Percentiles rank a stretch among this genome's conserved stretches.
Evolutionary conservation across 2,329 filamentous ascomycete genomes (phyloP).

Genomic region (Fusarium sp.): DNA sequence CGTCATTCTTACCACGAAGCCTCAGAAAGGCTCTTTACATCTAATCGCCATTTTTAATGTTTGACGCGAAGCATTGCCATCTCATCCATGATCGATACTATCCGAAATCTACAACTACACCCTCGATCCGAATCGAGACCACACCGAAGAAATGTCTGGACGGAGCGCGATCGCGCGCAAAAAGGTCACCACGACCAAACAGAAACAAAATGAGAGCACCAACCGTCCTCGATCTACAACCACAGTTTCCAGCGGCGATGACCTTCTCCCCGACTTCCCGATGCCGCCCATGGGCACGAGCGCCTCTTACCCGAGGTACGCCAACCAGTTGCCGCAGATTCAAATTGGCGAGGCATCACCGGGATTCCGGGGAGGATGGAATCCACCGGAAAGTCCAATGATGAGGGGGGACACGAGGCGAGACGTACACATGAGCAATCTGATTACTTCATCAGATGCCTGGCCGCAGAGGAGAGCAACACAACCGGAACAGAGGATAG

Average conservation of each 20-base stretch:
- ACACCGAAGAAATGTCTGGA: constrained; percentile 61
- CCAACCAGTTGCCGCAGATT: constrained; percentile 42
- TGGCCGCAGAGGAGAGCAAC: constrained; percentile 58
- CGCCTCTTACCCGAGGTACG: constrained; percentile 57
- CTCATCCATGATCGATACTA: background rate
- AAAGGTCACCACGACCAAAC: constrained; percentile 65
- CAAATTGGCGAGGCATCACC: constrained; percentile 4
- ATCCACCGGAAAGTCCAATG: constrained; percentile 10
- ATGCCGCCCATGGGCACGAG: constrained; percentile 51
- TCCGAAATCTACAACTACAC: background rate
- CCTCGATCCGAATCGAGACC: background rate
- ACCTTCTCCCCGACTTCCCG: constrained; percentile 54
- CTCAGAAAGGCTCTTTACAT: background rate
- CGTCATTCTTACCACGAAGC: background rate
- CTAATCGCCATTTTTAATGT: background rate
- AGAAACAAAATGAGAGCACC: constrained; percentile 40
- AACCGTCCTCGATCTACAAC: constrained; percentile 51
- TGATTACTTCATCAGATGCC: constrained; percentile 47
- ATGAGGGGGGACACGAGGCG: constrained; percentile 35
- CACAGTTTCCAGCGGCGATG: constrained; percentile 55
- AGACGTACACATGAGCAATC: constrained; percentile 46
- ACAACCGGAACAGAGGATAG: constrained; percentile 52
- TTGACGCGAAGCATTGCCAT: background rate
- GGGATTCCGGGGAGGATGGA: constrained; percentile 15
- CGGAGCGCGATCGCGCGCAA: constrained; percentile 70